Percentiles rank a stretch among this genome's conserved stretches.
Evolutionary conservation across 495 filamentous ascomycete species (phyloP).

Genomic region (Monascus purpureus): DNA sequence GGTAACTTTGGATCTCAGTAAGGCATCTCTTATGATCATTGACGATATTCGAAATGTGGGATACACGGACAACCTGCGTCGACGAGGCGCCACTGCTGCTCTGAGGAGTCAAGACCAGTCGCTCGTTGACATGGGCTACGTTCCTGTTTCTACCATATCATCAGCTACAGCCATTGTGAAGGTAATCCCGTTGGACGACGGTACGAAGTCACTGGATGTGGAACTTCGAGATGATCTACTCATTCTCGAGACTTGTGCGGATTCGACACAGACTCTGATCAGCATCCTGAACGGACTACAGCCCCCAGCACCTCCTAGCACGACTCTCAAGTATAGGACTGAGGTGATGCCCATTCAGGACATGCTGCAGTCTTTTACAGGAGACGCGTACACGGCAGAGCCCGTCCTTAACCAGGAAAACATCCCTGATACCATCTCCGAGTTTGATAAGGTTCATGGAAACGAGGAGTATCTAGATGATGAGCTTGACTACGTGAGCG

Average conservation of each 20-base stretch:
- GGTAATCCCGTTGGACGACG: conserved; percentile 35
- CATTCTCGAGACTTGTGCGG: conserved; percentile 87
- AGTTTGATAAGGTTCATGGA: conserved; percentile 6
- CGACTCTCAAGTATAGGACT: conserved; percentile 73
- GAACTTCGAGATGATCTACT: conserved; percentile 74
- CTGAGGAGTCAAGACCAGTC: conserved; percentile 48
- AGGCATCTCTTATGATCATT: conserved; percentile 68
- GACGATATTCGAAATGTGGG: conserved; percentile 53
- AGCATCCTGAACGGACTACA: conserved; percentile 65
- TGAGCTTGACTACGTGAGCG: conserved; percentile 49
- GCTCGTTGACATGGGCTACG: conserved; percentile 60
- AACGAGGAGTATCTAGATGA: conserved; percentile 25
- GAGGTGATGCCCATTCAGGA: conserved; percentile 74
- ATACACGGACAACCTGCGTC: conserved; percentile 24
- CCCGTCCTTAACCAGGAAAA: conserved; percentile 6
- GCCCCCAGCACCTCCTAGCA: conserved; percentile 68
- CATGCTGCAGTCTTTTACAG: conserved; percentile 78
- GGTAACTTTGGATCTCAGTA: conserved; percentile 53
- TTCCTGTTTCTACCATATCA: conserved; percentile 72
- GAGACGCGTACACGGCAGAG: conserved; percentile 55
- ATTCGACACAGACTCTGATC: conserved; percentile 90
- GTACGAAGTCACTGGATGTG: conserved; percentile 55
- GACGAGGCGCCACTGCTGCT: conserved; percentile 29
- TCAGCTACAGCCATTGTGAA: conserved; percentile 54
- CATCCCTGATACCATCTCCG: conserved; percentile 3